Evolutionary conservation across 768 basidiomycete genomes (phyloP), one percentile per base, ranked within the genome.

Genomic region (Lactarius tabidus): DNA sequence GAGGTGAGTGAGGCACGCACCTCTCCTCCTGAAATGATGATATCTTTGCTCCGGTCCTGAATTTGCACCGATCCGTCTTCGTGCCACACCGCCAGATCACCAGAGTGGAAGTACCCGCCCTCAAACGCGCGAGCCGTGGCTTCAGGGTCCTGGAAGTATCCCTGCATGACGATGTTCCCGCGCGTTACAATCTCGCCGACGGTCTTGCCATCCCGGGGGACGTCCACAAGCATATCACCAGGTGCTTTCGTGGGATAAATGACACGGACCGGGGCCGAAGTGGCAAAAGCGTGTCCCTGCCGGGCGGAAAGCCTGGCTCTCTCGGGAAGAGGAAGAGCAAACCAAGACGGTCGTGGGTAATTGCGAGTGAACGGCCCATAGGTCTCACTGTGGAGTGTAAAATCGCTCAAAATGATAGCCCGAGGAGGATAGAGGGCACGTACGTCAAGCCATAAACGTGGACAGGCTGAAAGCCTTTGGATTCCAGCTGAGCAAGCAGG

Each of bases 111-210:
- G 73, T 81, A 82, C 0, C 91, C 92, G 58, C 92, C 91, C 43
- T 80, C 79, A 75, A 94, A 93, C 8, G 91, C 91, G 72, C 87
- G 88, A 54, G 75, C 77, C 6, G 93, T 95, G 20, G 94, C 93
- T 59, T 84, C 86, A 2, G 85, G 79, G 70, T 95, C 91, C n/a
- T 79, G 79, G 78, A 88, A 95, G 73, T 95, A 95, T 85, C 92
- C 91, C 73, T 88, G 90, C 93, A 95, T 93, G 68, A 90, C 87
- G 63, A 95, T 89, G 72, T 95, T 95, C 15, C 93, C 94, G 57
- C 87, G 81, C 18, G 86, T 86, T 52, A 91, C 84, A 65, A 95
- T 82, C 76, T 95, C 93, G 18, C 94, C 94, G 12, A 93, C 76
- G 1, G 91, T 91, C 69, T 84, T 85, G 6, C 93, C 93, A 69